Evolutionary conservation across 2,329 filamentous ascomycete genomes (phyloP), one percentile per base, ranked within the genome.

Genomic region (Coniochaeta hoffmannii): DNA sequence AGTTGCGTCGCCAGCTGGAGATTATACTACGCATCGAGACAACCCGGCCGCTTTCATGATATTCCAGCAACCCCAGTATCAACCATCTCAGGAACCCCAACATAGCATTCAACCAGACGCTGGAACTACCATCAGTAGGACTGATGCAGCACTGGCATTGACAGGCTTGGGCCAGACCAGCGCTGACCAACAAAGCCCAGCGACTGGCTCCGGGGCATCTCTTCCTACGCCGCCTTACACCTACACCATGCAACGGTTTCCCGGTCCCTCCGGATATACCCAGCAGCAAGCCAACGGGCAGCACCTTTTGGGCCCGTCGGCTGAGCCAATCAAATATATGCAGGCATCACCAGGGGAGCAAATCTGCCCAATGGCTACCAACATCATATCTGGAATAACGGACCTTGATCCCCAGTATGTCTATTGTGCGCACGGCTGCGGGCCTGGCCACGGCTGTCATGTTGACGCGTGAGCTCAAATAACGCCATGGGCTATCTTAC

Each of bases 321-420:
- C 36, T 11, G 36, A 10, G 11, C 12, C 41, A n/a, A 15, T 14
- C 28, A 46, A 52, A 30, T 36, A 26, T 30, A 46, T 22, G n/a
- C 15, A 44, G 24, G 4, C 14, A 26, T 28, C 30, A 30, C 14
- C 38, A 19, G 28, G 7, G n/a, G 31, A 56, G n/a, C 54, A 58
- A 30, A 58, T 55, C 53, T 60, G 58, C 49, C 38, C 58, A 17
- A 51, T 57, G 36, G 55, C 57, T 11, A 49, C 58, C n/a, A 53
- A 58, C 35, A 12, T 60, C 6, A 58, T 60, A 55, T 60, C 58
- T 17, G 49, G 35, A 14, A 58, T 60, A 52, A 56, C 55, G 11
- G 57, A 55, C 38, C 46, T 44, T 19, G 56, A 57, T 49, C 55
- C 55, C 11, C 50, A 31, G 26, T 30, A 55, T 31, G 53, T 57